Evolutionary conservation across 108 stramenopile genomes (phyloP).

Genomic region (Stephanodiscus triporus): DNA sequence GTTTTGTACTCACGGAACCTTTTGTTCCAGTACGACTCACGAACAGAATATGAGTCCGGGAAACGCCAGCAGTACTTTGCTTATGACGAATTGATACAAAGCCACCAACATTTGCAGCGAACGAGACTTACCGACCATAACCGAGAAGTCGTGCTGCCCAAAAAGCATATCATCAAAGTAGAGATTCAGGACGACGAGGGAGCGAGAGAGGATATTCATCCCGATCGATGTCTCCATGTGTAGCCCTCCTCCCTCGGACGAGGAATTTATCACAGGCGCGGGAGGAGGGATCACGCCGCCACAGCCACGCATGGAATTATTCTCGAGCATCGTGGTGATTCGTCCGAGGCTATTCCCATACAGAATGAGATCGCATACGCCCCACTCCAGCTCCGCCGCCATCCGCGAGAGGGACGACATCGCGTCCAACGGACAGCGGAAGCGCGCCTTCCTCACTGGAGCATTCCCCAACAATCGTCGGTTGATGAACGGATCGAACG

Average conservation of each 20-base stretch:
- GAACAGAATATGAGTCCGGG: constrained; percentile 14
- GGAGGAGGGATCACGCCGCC: constrained; percentile 20
- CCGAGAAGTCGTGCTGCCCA: constrained; percentile 62
- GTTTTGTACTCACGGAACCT: constrained; percentile 23
- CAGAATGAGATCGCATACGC: constrained; percentile 62
- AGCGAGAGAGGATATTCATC: constrained; percentile 70
- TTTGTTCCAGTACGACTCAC: constrained; percentile 25
- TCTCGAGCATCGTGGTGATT: constrained; percentile 62
- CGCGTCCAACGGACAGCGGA: constrained; percentile 39
- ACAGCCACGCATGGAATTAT: constrained; percentile 42
- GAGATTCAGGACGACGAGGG: constrained; percentile 77
- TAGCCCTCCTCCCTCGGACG: not conserved
- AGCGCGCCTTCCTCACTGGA: constrained; percentile 67
- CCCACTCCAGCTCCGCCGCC: constrained; percentile 64
- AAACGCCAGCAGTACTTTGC: no score
- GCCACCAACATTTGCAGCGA: no score
- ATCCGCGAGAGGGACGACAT: constrained; percentile 44
- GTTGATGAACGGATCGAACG: constrained; percentile 79
- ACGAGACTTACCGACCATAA: constrained; percentile 53
- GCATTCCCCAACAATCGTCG: constrained; percentile 76
- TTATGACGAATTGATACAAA: no score
- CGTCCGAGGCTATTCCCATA: constrained; percentile 58
- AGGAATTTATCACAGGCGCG: not conserved
- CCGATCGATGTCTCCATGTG: constrained; percentile 26
- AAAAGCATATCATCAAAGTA: constrained; percentile 83